These are phyloP conservation scores for Ceratorhiza oryzae-sativae DNA, from an alignment of 1,284 basidiomycete genomes.

Conservation along the genomic window DNA sequence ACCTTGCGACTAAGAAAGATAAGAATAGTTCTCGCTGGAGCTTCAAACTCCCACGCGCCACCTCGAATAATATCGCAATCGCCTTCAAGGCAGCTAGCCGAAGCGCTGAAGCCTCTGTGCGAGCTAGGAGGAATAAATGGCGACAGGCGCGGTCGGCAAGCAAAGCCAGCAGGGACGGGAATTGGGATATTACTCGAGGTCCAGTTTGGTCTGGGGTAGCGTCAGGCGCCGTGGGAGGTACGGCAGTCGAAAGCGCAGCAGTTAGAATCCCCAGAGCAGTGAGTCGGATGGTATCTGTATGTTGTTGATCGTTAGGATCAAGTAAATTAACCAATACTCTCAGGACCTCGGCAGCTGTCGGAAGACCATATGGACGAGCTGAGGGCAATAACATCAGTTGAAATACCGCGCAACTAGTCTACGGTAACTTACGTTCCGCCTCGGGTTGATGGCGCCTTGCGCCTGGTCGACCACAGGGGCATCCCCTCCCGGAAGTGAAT, in stretches of 20 bases:
- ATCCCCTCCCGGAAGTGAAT: constrained; percentile 21
- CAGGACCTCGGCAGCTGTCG: constrained; percentile 91
- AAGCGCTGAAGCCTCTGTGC: constrained; percentile 84
- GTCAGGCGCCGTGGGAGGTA: background rate
- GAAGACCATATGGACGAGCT: constrained; percentile 75
- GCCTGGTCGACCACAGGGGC: constrained; percentile 24
- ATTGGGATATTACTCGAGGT: constrained; percentile 67
- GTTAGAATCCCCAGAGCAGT: constrained; percentile 90
- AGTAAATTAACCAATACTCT: constrained; percentile 94
- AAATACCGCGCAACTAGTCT: constrained; percentile 33
- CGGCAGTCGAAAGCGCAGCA: constrained; percentile 64
- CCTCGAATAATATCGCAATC: constrained; percentile 87
- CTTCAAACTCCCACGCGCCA: constrained; percentile 87
- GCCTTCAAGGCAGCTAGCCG: constrained; percentile 84
- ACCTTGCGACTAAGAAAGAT: constrained; percentile 88
- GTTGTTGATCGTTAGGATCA: constrained; percentile 92
- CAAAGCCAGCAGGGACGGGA: constrained; percentile 74
- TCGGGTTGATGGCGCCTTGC: constrained; percentile 46
- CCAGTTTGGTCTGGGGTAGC: constrained; percentile 64
- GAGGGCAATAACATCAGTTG: constrained; percentile 40
- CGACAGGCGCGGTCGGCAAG: constrained; percentile 93
- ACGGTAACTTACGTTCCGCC: constrained; percentile 56
- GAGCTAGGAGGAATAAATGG: constrained; percentile 92
- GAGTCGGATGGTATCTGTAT: constrained; percentile 95
- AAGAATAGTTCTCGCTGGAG: constrained; percentile 97